Evolutionary conservation across 495 filamentous ascomycete genomes (phyloP), one percentile per base, ranked within the genome.

Genomic region (Penicillium nucicola): DNA sequence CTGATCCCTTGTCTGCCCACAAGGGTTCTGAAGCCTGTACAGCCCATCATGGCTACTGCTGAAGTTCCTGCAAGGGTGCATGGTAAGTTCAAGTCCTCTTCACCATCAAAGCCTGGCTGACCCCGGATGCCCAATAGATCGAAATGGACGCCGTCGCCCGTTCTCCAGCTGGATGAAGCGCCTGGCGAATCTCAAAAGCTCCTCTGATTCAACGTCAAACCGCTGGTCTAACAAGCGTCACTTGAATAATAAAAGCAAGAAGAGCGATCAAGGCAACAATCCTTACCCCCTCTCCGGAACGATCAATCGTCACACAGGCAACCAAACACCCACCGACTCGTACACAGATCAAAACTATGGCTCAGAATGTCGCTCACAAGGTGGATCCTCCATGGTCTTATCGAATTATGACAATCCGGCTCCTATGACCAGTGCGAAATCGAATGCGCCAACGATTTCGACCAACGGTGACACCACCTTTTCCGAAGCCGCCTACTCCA

Each of bases 111-210:
- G 44, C 34, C 8, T 42, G 35, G 41, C 62, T 65, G 53, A 68
- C 46, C 37, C 31, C 38, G 39, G 36, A 51, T 45, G 48, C 52
- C 53, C 43, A 35, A 53, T 55, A 85, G 84, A 85, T 66, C 77
- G 82, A 49, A 81, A 84, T 70, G 77, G 75, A 49, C 87, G 90
- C 45, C 86, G 90, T 43, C 84, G 86, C 42, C 92, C 92, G 5
- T 97, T 98, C 67, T 83, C 92, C 18, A 86, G 82, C 36, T 91
- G 92, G 86, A 89, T 98, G 84, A 96, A 92, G 77, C 90, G 92
- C 53, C 81, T 98, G 22, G 84, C 90, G 25, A 93, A 83, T 63
- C 80, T 96, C 53, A 96, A 92, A 67, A 78, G 68, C 52, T 78
- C 77, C 64, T 53, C 79, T 23, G 78, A 81, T 5, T 70, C 77